Base-by-base conservation (phyloP, 176 grass and related monocot species). In the Phoenix roebelenii region DNA sequence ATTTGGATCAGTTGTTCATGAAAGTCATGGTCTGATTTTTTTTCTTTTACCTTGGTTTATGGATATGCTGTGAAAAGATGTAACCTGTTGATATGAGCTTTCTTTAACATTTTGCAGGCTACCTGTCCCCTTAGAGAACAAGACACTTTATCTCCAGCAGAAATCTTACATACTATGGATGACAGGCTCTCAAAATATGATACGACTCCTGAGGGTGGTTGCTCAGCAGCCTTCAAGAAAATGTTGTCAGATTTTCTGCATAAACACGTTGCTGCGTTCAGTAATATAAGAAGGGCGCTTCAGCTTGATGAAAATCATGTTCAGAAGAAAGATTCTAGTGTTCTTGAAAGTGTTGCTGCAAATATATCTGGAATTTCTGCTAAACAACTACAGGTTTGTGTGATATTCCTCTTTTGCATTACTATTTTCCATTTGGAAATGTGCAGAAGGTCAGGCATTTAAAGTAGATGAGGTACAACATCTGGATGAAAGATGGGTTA, bases 1-100 rank as follows among this genome's bases (percentile, higher is more conserved):
- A 96, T 87, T 77, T 96, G 68, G 80, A 90, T 74, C 91, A 96
- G 54, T 72, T 96, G 57, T 87, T 96, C 72, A 90, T 90, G 86
- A 96, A 96, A 90, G 81, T 90, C 80, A 87, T 60, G 91, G 91
- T 90, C 64, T 82, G 80, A 85, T 80, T 70, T 24, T 59, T 29
- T 56, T 56, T 26, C 23, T 64, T 5, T 44, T 44, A 44, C 9
- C 35, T 12, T 44, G 35, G 2, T 44, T 44, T 44, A 18, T 20
- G 18, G 54, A 66, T 59, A 51, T 64, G 32, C 57, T 52, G 19
- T 53, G 0, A 24, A 54, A 57, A 59, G 19, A 20, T 65, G 63
- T 35, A 15, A 62, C 64, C 51, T 50, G 68, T 55, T 76, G 50
- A 68, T 73, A 51, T 73, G 30, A 73, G 23, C 48, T 44, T 44